Percentiles rank a stretch among this genome's conserved stretches.
phyloP scores from a whole-genome alignment of 2,329 filamentous ascomycete species.

The Aspergillus latus region DNA sequence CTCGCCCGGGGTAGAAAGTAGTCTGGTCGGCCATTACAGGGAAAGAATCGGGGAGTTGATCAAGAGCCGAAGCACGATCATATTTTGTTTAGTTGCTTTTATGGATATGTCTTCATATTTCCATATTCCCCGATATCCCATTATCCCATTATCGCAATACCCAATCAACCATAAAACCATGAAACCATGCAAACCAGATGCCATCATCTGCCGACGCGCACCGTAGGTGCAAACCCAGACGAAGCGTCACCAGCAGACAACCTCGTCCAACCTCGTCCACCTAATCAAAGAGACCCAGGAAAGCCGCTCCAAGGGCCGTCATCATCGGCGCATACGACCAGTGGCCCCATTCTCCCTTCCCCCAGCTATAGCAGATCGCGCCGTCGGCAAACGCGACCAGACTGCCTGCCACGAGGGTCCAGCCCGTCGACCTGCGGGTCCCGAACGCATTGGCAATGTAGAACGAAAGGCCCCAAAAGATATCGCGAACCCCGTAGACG shows the following conservation, averaged over 20 bases:
- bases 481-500: conserved; percentile 51
- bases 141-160: too few relatives aligned
- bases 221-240: too few relatives aligned
- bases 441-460: conserved; percentile 40
- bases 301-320: conserved; percentile 32
- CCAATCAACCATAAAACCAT: too few relatives aligned
- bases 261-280: too few relatives aligned
- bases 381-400: conserved; percentile 51
- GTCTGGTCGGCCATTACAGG: background rate
- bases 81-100: background rate
- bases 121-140: too few relatives aligned
- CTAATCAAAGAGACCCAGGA: conserved; percentile 16
- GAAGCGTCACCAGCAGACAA: too few relatives aligned
- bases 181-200: too few relatives aligned
- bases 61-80: background rate
- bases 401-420: conserved; percentile 45
- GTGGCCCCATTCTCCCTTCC: conserved; percentile 50
- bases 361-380: conserved; percentile 40
- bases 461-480: conserved; percentile 49
- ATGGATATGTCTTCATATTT: too few relatives aligned
- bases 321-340: conserved; percentile 51
- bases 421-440: conserved; percentile 42
- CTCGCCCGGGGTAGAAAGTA: background rate
- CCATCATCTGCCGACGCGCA: too few relatives aligned
- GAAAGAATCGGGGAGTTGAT: background rate